Percentiles rank a stretch among this genome's conserved stretches.
These are phyloP conservation scores for Olyra latifolia DNA, from an alignment of 176 grass and related monocot genomes.

Conservation along the genomic window DNA sequence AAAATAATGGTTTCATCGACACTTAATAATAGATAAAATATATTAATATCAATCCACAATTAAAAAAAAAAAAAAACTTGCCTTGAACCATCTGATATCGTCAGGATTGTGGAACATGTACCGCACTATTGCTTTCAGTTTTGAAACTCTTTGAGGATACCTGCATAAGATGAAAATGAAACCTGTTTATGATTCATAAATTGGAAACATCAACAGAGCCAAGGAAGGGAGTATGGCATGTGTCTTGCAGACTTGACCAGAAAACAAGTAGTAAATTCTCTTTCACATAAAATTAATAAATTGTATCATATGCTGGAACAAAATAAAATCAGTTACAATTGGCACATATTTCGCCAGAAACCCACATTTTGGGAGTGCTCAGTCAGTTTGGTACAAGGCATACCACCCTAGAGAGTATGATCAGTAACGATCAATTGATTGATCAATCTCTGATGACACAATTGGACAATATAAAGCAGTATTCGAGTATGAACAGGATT, in stretches of 20 bases:
- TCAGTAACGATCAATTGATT: too few species aligned
- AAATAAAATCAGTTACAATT: neutral
- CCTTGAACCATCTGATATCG: constrained; percentile 97
- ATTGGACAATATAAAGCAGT: neutral
- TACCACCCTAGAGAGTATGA: neutral
- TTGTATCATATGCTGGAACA: neutral
- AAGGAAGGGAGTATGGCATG: neutral
- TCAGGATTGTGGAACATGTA: constrained; percentile 96
- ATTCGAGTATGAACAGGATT: neutral
- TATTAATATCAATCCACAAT: neutral
- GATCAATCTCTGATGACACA: neutral
- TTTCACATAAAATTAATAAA: neutral
- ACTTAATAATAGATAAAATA: neutral
- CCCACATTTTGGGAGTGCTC: neutral
- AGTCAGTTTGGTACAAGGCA: neutral
- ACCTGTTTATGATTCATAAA: neutral
- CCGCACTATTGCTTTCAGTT: constrained; percentile 78
- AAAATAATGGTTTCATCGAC: constrained; percentile 15
- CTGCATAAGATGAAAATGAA: constrained; percentile 44
- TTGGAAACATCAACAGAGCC: neutral
- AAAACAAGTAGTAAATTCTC: neutral
- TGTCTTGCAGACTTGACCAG: neutral
- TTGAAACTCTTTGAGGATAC: constrained; percentile 94
- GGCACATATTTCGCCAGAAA: neutral
- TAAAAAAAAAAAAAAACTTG: constrained; percentile 32